Evolutionary conservation across 2,329 filamentous ascomycete species (phyloP).

Genomic region (Coniella vitis): DNA sequence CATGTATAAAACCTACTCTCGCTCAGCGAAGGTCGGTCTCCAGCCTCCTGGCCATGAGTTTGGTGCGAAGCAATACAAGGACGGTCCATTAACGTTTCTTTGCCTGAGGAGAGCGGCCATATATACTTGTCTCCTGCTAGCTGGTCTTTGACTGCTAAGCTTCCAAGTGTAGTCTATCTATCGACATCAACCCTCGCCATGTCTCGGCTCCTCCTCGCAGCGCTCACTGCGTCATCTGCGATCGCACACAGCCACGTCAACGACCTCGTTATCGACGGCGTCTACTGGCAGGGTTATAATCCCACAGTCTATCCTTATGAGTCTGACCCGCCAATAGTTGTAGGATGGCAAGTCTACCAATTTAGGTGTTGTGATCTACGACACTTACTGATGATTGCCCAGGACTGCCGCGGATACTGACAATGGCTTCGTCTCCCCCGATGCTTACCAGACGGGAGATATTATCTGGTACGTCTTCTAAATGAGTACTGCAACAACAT

Average conservation of each 20-base stretch:
- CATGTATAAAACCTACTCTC: too few species aligned
- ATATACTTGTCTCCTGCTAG: too few species aligned
- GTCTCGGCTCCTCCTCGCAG: neutral
- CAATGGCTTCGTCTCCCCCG: conserved; percentile 33
- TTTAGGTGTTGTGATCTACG: too few species aligned
- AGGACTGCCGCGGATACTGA: conserved; percentile 16
- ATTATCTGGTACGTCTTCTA: conserved; percentile 25
- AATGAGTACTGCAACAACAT: neutral
- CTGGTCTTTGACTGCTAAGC: too few species aligned
- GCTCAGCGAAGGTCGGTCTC: too few species aligned
- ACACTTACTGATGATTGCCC: too few species aligned
- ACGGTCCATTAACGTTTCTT: too few species aligned
- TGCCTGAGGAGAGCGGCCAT: too few species aligned
- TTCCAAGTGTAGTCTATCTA: too few species aligned
- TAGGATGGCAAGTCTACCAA: neutral
- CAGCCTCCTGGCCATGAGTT: too few species aligned
- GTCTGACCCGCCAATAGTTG: conserved; percentile 6
- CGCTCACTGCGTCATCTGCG: conserved; percentile 1
- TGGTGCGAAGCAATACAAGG: too few species aligned
- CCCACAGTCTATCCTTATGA: conserved; percentile 4
- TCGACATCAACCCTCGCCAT: conserved; percentile 1
- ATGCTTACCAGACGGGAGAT: conserved; percentile 26
- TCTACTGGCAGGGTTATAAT: conserved; percentile 13
- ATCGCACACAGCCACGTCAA: conserved; percentile 12
- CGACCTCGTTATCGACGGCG: conserved; percentile 14